Percentiles rank a stretch among this genome's conserved stretches.
Evolutionary conservation across 2,329 filamentous ascomycete species (phyloP).

Genomic region (Xylaria sp.): DNA sequence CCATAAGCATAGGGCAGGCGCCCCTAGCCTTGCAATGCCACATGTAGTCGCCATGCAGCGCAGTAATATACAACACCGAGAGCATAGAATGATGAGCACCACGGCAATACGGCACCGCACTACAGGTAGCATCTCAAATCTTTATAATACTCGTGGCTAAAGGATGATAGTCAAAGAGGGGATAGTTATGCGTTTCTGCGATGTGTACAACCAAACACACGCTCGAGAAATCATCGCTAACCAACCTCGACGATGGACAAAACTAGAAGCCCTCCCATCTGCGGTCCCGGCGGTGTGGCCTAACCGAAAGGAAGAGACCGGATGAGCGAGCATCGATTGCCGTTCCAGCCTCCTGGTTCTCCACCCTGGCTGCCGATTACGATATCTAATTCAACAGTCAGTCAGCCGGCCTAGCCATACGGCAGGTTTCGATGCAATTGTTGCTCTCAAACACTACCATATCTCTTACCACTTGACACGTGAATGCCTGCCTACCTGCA

Average conservation of each 20-base stretch:
- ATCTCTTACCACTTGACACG: constrained; percentile 9
- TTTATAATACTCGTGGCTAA: constrained; percentile 8
- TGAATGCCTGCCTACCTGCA: constrained; percentile 15
- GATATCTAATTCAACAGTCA: no score
- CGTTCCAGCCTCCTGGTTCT: constrained; percentile 11
- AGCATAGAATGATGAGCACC: constrained; percentile 12
- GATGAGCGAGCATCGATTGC: neutral
- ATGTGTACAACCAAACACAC: no score
- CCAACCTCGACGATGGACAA: neutral
- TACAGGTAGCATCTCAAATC: neutral
- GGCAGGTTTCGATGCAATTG: constrained; percentile 1
- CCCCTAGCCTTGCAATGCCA: neutral
- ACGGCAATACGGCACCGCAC: constrained; percentile 7
- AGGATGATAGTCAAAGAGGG: no score
- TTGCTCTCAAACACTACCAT: neutral
- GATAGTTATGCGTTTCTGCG: no score
- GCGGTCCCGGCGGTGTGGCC: constrained; percentile 7
- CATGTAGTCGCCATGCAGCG: neutral
- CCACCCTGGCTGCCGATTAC: no score
- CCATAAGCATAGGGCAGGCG: no score
- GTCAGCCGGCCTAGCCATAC: neutral
- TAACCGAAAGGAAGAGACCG: neutral
- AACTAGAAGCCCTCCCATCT: neutral
- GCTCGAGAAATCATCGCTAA: neutral
- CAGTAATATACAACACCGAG: constrained; percentile 7